phyloP scores from a whole-genome alignment of 768 basidiomycete genomes.

The Boletus rubropictus region DNA sequence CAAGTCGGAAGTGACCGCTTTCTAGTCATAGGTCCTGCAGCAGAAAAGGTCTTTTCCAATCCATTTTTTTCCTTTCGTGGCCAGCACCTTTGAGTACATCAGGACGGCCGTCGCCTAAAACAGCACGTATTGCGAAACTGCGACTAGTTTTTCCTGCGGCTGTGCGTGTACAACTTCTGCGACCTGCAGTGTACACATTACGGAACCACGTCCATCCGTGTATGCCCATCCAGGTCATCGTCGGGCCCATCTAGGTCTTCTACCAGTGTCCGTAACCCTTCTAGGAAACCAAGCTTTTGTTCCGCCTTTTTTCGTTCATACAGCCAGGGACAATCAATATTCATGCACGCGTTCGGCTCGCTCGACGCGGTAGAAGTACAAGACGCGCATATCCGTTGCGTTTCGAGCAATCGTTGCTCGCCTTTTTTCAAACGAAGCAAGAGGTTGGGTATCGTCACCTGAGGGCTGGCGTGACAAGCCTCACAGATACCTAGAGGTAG shows the following conservation, averaged over 20 bases:
- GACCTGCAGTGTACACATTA: slow-evolving; percentile 1
- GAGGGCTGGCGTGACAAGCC: slow-evolving; percentile 46
- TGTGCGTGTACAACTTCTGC: not conserved
- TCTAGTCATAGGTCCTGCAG: no score
- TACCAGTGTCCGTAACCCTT: slow-evolving; percentile 28
- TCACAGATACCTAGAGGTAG: slow-evolving; percentile 54
- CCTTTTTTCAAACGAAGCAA: slow-evolving; percentile 47
- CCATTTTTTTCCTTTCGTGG: no score
- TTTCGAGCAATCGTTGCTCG: slow-evolving; percentile 48
- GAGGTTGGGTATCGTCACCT: slow-evolving; percentile 53
- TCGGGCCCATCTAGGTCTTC: slow-evolving; percentile 20
- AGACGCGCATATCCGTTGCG: slow-evolving; percentile 65
- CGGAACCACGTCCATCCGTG: not conserved
- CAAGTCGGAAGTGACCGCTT: no score
- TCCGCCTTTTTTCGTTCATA: slow-evolving; percentile 65
- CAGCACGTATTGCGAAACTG: no score
- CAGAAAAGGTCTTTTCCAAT: no score
- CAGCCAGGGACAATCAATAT: slow-evolving; percentile 81
- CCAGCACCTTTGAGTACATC: not conserved
- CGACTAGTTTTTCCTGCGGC: no score
- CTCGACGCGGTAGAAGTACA: slow-evolving; percentile 53
- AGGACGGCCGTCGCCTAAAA: no score
- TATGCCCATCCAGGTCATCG: not conserved
- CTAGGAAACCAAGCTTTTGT: slow-evolving; percentile 30
- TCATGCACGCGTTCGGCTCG: slow-evolving; percentile 71